phyloP scores from a whole-genome alignment of 352 stramenopile genomes.

The Phytophthora multivora region DNA sequence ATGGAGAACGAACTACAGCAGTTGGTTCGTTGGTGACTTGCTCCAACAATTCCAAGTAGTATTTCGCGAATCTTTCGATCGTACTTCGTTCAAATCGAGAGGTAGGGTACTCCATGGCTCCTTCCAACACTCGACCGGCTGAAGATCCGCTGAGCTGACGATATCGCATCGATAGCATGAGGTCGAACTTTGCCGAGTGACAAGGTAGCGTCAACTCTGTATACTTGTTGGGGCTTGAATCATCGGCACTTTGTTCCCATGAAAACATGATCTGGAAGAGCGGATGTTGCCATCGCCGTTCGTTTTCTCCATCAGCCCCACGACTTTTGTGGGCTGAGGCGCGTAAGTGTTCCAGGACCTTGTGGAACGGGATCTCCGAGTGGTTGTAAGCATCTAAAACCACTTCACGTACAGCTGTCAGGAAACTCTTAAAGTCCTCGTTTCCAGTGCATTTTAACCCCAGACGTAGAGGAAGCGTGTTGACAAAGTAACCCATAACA shows the following conservation, averaged over 20 bases:
- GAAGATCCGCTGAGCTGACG: constrained; percentile 7
- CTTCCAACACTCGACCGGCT: constrained; percentile 39
- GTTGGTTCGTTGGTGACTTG: constrained; percentile 30
- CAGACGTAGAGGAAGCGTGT: constrained; percentile 57
- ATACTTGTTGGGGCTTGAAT: constrained; percentile 2
- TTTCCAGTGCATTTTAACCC: constrained; percentile 4
- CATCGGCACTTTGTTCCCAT: constrained; percentile 33
- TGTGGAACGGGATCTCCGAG: constrained; percentile 59
- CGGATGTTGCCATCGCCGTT: constrained; percentile 27
- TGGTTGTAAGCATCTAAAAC: constrained; percentile 51
- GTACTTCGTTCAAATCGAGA: constrained; percentile 38
- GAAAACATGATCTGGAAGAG: constrained; percentile 70
- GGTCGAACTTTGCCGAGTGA: constrained; percentile 58
- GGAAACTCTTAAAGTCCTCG: constrained; percentile 36
- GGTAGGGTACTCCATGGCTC: constrained; percentile 50
- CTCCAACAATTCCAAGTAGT: constrained; percentile 45
- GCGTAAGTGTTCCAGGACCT: constrained; percentile 51
- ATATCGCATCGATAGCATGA: constrained; percentile 67
- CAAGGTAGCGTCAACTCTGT: constrained; percentile 37
- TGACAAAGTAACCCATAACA: constrained; percentile 67
- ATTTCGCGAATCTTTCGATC: constrained; percentile 44
- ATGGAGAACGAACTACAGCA: constrained; percentile 16
- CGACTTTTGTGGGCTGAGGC: constrained; percentile 11
- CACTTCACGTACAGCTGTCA: constrained; percentile 42
- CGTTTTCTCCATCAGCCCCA: background rate